These are phyloP conservation scores for Agaricus sinodeliciosus DNA, from an alignment of 768 basidiomycete genomes.

Conservation along the genomic window DNA sequence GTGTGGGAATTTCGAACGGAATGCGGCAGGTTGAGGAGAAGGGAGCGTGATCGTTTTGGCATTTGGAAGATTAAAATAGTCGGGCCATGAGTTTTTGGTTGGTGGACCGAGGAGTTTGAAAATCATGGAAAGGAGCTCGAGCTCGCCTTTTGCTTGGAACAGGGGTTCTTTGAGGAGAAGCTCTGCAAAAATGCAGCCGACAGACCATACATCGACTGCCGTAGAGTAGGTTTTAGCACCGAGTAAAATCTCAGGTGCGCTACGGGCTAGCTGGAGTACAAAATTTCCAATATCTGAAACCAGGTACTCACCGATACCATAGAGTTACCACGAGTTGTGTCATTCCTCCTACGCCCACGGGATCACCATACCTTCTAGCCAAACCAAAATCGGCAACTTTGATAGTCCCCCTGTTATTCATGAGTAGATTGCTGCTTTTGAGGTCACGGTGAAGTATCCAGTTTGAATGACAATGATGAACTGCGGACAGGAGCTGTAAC, in stretches of 20 bases:
- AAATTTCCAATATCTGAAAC: not conserved
- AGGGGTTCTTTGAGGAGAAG: constrained; percentile 91
- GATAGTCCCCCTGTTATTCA: constrained; percentile 99
- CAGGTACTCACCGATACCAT: constrained; percentile 83
- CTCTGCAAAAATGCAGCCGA: constrained; percentile 98
- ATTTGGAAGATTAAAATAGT: constrained; percentile 71
- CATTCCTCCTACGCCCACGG: constrained; percentile 92
- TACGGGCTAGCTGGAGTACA: not conserved
- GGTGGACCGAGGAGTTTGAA: constrained; percentile 96
- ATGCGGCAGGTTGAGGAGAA: constrained; percentile 63
- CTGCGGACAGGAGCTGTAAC: constrained; percentile 88
- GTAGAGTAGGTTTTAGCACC: constrained; percentile 93
- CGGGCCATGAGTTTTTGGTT: constrained; percentile 80
- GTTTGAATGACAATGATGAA: constrained; percentile 88
- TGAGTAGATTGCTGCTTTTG: constrained; percentile 94
- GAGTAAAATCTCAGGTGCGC: constrained; percentile 91
- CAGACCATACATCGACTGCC: constrained; percentile 97
- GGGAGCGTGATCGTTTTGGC: constrained; percentile 75
- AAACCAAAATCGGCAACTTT: constrained; percentile 99
- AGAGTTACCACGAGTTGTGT: constrained; percentile 97
- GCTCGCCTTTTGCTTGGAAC: constrained; percentile 95
- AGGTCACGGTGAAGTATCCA: constrained; percentile 98
- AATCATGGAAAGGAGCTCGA: constrained; percentile 90
- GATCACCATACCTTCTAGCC: constrained; percentile 93
- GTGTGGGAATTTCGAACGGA: constrained; percentile 84